Evolutionary conservation across 192 early-diverging fungal genomes (phyloP).

Genomic region (Phycomyces nitens): DNA sequence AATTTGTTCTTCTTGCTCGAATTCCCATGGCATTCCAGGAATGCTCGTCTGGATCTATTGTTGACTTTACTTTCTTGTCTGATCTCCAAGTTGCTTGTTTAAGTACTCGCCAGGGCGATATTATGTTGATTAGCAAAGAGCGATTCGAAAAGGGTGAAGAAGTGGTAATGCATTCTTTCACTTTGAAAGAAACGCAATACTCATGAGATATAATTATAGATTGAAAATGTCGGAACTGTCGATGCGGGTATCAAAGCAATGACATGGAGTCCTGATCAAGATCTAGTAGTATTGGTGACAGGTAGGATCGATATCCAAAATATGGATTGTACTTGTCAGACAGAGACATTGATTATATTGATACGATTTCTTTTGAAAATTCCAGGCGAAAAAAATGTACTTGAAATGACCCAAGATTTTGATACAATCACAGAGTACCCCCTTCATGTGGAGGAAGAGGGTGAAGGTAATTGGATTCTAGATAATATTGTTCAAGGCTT

Average conservation of each 20-base stretch:
- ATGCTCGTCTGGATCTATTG: slow-evolving; percentile 34
- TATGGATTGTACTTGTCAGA: neutral
- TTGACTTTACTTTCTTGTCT: slow-evolving; percentile 48
- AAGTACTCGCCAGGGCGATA: slow-evolving; percentile 52
- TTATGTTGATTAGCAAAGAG: slow-evolving; percentile 45
- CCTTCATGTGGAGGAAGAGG: slow-evolving; percentile 62
- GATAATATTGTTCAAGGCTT: neutral
- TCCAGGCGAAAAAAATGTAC: slow-evolving; percentile 57
- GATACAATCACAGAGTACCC: slow-evolving; percentile 83
- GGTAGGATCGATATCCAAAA: slow-evolving; percentile 32
- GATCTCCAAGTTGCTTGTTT: slow-evolving; percentile 56
- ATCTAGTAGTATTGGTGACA: slow-evolving; percentile 77
- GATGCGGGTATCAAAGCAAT: slow-evolving; percentile 71
- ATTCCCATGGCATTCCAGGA: slow-evolving; percentile 30
- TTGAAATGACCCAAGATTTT: slow-evolving; percentile 93
- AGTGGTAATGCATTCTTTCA: slow-evolving; percentile 23
- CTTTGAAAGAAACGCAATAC: neutral
- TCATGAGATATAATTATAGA: slow-evolving; percentile 20
- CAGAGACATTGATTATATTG: neutral
- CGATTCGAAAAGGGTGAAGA: slow-evolving; percentile 37
- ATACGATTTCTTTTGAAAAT: neutral
- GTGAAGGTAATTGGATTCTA: slow-evolving; percentile 50
- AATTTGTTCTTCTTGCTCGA: slow-evolving; percentile 36
- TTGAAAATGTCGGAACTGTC: slow-evolving; percentile 70
- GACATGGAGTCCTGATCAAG: slow-evolving; percentile 88